Percentiles rank a stretch among this genome's conserved stretches.
Evolutionary conservation across 805 yeast species (phyloP).

Genomic region (Starmerella tilneyi): DNA sequence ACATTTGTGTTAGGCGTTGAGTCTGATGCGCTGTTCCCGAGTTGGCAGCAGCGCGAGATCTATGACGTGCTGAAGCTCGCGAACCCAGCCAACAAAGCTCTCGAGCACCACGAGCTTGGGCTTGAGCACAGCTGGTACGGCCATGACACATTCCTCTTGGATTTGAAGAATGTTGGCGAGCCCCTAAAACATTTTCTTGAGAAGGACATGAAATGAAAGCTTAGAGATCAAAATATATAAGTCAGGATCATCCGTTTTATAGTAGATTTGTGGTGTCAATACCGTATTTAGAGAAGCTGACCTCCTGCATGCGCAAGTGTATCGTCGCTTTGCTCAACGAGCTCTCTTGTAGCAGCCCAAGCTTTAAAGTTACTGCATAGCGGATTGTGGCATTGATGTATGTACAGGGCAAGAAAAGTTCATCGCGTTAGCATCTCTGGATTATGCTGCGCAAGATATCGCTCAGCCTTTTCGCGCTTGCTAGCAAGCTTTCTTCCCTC

Average conservation of each 20-base stretch:
- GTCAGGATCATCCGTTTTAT: neutral
- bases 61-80: constrained; percentile 41
- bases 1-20: constrained; percentile 83
- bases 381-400: neutral
- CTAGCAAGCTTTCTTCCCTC: constrained; percentile 21
- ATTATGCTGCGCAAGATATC: constrained; percentile 25
- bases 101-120: constrained; percentile 63
- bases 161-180: constrained; percentile 66
- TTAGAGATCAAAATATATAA: neutral
- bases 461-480: constrained; percentile 25
- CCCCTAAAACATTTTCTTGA: constrained; percentile 59
- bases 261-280: too few species aligned
- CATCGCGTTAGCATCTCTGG: constrained; percentile 19
- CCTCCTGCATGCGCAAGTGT: too few species aligned
- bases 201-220: neutral
- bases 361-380: too few species aligned
- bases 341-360: too few species aligned
- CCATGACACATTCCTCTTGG: constrained; percentile 81
- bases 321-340: too few species aligned
- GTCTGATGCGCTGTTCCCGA: constrained; percentile 82
- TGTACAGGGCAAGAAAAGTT: neutral
- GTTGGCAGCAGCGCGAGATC: constrained; percentile 86
- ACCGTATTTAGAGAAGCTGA: too few species aligned
- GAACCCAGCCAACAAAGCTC: constrained; percentile 30
- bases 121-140: constrained; percentile 73